A percentile compares a stretch with the other conserved stretches of the same genome.
These are phyloP conservation scores for Acorus calamus DNA, from an alignment of 106 monocot species.

Conservation along the genomic window DNA sequence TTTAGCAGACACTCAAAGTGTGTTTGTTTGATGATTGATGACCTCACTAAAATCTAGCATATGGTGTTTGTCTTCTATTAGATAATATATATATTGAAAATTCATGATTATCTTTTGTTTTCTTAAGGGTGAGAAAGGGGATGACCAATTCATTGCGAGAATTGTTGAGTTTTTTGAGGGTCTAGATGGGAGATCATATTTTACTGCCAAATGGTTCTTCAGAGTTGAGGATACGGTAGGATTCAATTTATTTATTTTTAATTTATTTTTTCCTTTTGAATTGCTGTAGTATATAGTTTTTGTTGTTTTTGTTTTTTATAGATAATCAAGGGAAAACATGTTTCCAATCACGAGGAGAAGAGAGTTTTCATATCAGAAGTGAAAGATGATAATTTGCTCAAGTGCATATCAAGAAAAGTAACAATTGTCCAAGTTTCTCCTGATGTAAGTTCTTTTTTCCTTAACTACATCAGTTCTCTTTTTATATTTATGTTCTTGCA, in stretches of 20 bases:
- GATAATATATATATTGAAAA: too few species aligned
- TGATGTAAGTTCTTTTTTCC: slow-evolving; percentile 16
- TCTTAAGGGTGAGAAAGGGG: slow-evolving; percentile 18
- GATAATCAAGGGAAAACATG: slow-evolving; percentile 10
- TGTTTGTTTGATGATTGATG: too few species aligned
- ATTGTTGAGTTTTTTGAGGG: slow-evolving; percentile 31
- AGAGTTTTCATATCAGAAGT: slow-evolving; percentile 39
- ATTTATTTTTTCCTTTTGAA: neutral
- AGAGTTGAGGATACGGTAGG: slow-evolving; percentile 31
- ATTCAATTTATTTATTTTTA: too few species aligned
- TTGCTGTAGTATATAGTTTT: neutral
- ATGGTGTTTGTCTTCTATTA: too few species aligned
- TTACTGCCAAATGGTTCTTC: slow-evolving; percentile 38
- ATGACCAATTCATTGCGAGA: slow-evolving; percentile 20
- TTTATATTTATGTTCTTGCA: too few species aligned
- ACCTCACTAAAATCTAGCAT: too few species aligned
- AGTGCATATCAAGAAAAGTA: slow-evolving; percentile 28
- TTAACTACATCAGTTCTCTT: neutral
- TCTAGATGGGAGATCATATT: slow-evolving; percentile 7
- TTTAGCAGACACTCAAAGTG: too few species aligned
- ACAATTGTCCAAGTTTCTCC: slow-evolving; percentile 20
- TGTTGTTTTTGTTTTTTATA: neutral
- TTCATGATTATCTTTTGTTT: too few species aligned
- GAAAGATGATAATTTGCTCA: slow-evolving; percentile 28
- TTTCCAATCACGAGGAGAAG: slow-evolving; percentile 7